Evolutionary conservation across 1,139 yeast species (phyloP).

Genomic region (Kodamaea sp.): DNA sequence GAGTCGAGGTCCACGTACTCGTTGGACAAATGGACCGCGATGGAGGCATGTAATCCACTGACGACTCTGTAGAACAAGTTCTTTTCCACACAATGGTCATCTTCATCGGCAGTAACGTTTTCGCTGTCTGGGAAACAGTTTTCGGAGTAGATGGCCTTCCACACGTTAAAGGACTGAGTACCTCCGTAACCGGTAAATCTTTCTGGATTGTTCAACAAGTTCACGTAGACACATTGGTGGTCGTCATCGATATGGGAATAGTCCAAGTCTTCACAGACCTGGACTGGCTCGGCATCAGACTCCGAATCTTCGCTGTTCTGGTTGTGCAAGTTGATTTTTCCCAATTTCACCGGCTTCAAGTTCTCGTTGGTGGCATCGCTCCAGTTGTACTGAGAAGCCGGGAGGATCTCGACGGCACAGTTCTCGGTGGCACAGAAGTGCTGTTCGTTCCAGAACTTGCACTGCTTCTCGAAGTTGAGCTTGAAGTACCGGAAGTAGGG

Average conservation of each 20-base stretch:
- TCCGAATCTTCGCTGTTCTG: slow-evolving; percentile 10
- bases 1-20: slow-evolving; percentile 75
- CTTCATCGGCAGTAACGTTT: slow-evolving; percentile 40
- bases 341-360: slow-evolving; percentile 74
- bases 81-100: slow-evolving; percentile 75
- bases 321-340: slow-evolving; percentile 35
- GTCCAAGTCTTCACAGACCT: slow-evolving; percentile 41
- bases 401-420: slow-evolving; percentile 83
- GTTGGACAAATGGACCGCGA: slow-evolving; percentile 88
- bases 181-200: slow-evolving; percentile 97
- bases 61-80: slow-evolving; percentile 82
- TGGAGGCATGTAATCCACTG: slow-evolving; percentile 95
- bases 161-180: slow-evolving; percentile 83
- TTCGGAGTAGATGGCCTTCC: slow-evolving; percentile 91
- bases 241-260: slow-evolving; percentile 66
- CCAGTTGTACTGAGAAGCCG: slow-evolving; percentile 54
- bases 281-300: slow-evolving; percentile 27
- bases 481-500: slow-evolving; percentile 86
- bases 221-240: slow-evolving; percentile 73
- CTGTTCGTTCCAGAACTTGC: slow-evolving; percentile 85
- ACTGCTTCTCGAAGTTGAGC: slow-evolving; percentile 79
- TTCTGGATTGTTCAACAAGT: slow-evolving; percentile 87
- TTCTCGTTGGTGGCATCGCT: slow-evolving; percentile 63
- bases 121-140: slow-evolving; percentile 64
- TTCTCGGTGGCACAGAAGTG: slow-evolving; percentile 90